Evolutionary conservation across 2,329 filamentous ascomycete genomes (phyloP).

Genomic region (Huntiella savannae): DNA sequence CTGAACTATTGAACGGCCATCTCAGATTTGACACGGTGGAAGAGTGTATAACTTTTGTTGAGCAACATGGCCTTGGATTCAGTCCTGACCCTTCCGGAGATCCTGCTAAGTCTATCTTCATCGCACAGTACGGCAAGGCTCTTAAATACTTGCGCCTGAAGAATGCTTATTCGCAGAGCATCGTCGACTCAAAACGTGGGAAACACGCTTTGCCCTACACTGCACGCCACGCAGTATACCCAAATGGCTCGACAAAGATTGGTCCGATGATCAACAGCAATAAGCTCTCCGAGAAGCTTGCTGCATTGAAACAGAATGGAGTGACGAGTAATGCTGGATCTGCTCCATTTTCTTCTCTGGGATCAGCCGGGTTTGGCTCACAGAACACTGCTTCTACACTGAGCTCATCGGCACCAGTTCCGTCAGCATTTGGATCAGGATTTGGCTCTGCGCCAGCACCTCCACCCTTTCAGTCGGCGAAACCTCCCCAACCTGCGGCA

Average conservation of each 20-base stretch:
- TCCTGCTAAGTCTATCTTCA: conserved; percentile 18
- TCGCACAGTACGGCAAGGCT: conserved; percentile 20
- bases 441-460: background rate
- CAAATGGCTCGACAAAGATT: conserved; percentile 16
- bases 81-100: conserved; percentile 19
- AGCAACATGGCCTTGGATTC: conserved; percentile 37
- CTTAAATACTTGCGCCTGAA: conserved; percentile 30
- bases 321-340: background rate
- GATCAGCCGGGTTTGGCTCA: background rate
- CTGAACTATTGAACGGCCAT: conserved; percentile 33
- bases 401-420: background rate
- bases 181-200: conserved; percentile 43
- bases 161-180: conserved; percentile 33
- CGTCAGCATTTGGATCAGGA: background rate
- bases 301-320: background rate
- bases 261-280: background rate
- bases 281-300: background rate
- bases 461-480: background rate
- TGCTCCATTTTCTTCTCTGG: background rate
- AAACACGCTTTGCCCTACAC: conserved; percentile 31
- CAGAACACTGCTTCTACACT: background rate
- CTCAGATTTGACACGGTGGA: conserved; percentile 48
- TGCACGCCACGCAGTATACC: conserved; percentile 36
- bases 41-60: conserved; percentile 46
- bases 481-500: background rate